Evolutionary conservation across 352 stramenopile species (phyloP).

Genomic region (Globisporangium spinosum): DNA sequence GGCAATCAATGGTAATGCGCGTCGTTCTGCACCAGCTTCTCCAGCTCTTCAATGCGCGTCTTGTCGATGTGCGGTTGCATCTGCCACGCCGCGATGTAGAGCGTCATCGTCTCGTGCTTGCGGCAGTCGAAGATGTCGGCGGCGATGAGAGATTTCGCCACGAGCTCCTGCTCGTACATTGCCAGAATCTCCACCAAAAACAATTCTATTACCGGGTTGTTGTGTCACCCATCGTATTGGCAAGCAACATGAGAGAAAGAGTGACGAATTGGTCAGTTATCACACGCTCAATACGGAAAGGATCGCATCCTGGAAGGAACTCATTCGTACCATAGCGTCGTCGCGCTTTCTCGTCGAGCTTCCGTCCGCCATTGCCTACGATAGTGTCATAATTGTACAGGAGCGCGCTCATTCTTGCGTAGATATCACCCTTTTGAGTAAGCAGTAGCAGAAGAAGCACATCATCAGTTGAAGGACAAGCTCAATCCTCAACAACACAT

Average conservation of each 20-base stretch:
- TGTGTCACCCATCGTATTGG: neutral
- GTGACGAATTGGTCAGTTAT: neutral
- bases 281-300: neutral
- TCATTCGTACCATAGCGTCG: conserved; percentile 45
- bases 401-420: conserved; percentile 39
- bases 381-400: conserved; percentile 21
- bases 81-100: conserved; percentile 84
- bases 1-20: conserved; percentile 36
- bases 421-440: conserved; percentile 33
- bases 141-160: conserved; percentile 75
- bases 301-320: neutral
- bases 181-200: conserved; percentile 57
- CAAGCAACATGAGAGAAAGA: neutral
- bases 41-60: conserved; percentile 56
- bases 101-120: conserved; percentile 60
- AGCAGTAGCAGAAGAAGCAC: neutral
- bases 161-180: conserved; percentile 80
- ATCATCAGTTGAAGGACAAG: neutral
- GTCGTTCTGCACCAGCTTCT: conserved; percentile 61
- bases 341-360: conserved; percentile 31
- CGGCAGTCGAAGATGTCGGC: conserved; percentile 63
- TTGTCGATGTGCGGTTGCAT: conserved; percentile 82
- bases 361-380: conserved; percentile 11
- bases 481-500: too few species aligned
- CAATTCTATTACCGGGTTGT: conserved; percentile 31